phyloP scores from a whole-genome alignment of 2,329 filamentous ascomycete species.

The Arachnomyces sp. region DNA sequence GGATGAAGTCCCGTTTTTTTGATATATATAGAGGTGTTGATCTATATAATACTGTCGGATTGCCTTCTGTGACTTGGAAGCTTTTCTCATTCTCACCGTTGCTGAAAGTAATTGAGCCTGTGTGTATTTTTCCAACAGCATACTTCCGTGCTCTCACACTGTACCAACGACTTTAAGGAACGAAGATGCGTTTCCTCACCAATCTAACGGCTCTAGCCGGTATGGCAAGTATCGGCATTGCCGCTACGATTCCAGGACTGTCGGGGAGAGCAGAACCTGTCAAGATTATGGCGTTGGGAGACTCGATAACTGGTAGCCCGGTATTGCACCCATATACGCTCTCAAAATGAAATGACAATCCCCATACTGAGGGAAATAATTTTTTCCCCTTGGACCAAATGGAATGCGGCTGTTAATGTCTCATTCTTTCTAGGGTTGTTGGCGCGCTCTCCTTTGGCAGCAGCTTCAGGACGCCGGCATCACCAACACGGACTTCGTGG shows the following conservation, averaged over 20 bases:
- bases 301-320: constrained; percentile 4
- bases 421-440: constrained; percentile 15
- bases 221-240: constrained; percentile 2
- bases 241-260: neutral
- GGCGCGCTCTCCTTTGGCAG: constrained; percentile 27
- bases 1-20: too few species aligned
- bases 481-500: constrained; percentile 28
- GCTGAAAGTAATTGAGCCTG: too few species aligned
- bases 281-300: constrained; percentile 4
- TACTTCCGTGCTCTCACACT: too few species aligned
- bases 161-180: too few species aligned
- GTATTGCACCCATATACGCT: neutral
- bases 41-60: too few species aligned
- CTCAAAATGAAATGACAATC: neutral
- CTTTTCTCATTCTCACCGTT: too few species aligned
- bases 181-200: neutral
- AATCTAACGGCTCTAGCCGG: neutral
- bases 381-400: neutral
- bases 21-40: too few species aligned
- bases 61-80: too few species aligned
- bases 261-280: neutral
- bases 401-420: neutral
- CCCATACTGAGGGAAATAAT: too few species aligned
- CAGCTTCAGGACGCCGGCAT: constrained; percentile 21
- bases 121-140: too few species aligned